phyloP scores from a whole-genome alignment of 2,329 filamentous ascomycete genomes.

The Colletotrichum sp. region DNA sequence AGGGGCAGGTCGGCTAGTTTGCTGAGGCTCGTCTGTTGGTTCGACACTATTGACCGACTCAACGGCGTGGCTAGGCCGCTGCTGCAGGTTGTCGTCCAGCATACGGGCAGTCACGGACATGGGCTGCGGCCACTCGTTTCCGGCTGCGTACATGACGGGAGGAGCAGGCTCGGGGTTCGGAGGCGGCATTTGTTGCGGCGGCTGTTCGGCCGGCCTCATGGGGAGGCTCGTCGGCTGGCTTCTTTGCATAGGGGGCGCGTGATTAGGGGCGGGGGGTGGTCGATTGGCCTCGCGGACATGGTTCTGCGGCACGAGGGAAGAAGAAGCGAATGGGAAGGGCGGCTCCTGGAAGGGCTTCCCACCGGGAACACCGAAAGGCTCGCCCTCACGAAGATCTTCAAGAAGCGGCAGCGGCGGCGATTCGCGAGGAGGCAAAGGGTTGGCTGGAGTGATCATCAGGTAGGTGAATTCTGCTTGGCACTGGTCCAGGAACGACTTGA shows the following conservation, averaged over 20 bases:
- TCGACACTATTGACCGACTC: slow-evolving; percentile 44
- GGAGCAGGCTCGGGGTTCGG: slow-evolving; percentile 53
- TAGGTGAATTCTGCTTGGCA: slow-evolving; percentile 72
- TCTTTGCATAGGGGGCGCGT: slow-evolving; percentile 61
- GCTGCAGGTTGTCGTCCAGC: slow-evolving; percentile 36
- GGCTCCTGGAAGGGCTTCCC: slow-evolving; percentile 40
- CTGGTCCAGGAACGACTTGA: slow-evolving; percentile 68
- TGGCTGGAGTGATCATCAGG: slow-evolving; percentile 70
- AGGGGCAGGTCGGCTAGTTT: slow-evolving; percentile 36
- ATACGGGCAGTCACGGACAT: slow-evolving; percentile 27
- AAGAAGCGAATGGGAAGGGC: slow-evolving; percentile 28
- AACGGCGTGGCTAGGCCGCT: slow-evolving; percentile 40
- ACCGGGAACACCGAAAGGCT: slow-evolving; percentile 49
- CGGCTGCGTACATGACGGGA: slow-evolving; percentile 41
- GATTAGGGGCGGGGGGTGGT: slow-evolving; percentile 59
- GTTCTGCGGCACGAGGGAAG: slow-evolving; percentile 47
- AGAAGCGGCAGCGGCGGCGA: slow-evolving; percentile 63
- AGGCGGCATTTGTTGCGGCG: slow-evolving; percentile 57
- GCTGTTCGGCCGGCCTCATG: slow-evolving; percentile 41
- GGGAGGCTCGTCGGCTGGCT: slow-evolving; percentile 37
- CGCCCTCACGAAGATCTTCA: slow-evolving; percentile 63
- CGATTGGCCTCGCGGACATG: slow-evolving; percentile 61
- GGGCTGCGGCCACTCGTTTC: slow-evolving; percentile 36
- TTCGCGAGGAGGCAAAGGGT: slow-evolving; percentile 68
- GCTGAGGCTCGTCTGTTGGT: slow-evolving; percentile 45